Evolutionary conservation across 768 basidiomycete species (phyloP).

Genomic region (Tubosaeta sp.): DNA sequence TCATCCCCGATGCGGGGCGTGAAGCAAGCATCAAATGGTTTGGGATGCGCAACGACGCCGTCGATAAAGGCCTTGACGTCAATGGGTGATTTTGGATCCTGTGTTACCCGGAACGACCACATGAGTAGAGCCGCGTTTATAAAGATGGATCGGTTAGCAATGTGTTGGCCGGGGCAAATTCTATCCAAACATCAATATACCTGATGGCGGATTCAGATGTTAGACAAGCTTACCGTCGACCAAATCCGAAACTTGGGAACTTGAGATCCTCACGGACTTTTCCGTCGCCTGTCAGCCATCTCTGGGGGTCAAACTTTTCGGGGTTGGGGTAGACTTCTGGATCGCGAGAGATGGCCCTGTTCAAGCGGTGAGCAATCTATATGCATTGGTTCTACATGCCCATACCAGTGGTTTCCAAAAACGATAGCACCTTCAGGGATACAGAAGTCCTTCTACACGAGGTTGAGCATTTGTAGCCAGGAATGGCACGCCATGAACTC

Average conservation of each 20-base stretch:
- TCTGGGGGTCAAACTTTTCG: slow-evolving; percentile 52
- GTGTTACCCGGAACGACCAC: slow-evolving; percentile 59
- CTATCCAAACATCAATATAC: slow-evolving; percentile 25
- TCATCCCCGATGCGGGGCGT: slow-evolving; percentile 39
- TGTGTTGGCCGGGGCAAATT: slow-evolving; percentile 64
- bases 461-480: neutral
- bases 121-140: slow-evolving; percentile 59
- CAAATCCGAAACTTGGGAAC: slow-evolving; percentile 55
- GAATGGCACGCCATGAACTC: slow-evolving; percentile 5
- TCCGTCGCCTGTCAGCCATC: slow-evolving; percentile 44
- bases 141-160: slow-evolving; percentile 59
- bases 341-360: slow-evolving; percentile 54
- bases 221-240: slow-evolving; percentile 32
- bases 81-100: slow-evolving; percentile 52
- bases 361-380: neutral
- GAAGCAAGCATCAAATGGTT: slow-evolving; percentile 57
- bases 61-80: slow-evolving; percentile 60
- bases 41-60: slow-evolving; percentile 59
- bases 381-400: neutral
- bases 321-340: slow-evolving; percentile 56
- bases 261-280: slow-evolving; percentile 50
- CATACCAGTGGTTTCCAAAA: slow-evolving; percentile 35
- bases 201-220: neutral
- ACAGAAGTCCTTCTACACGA: slow-evolving; percentile 30
- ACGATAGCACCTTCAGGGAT: slow-evolving; percentile 36